Evolutionary conservation across 345 rosid species (phyloP).

Genomic region (Gossypium ekmanianum): DNA sequence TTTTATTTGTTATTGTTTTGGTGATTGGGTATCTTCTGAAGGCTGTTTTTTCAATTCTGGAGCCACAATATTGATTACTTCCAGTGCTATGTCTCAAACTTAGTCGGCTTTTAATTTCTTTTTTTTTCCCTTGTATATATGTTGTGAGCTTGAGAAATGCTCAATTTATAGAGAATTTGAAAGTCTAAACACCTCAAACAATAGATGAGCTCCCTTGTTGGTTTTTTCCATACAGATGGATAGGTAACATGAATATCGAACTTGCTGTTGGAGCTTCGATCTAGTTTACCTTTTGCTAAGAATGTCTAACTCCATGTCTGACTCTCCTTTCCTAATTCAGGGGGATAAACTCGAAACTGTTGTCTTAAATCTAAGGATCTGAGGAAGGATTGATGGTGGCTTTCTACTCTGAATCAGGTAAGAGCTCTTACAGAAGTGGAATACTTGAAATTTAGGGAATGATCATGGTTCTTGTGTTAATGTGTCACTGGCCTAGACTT

Average conservation of each 20-base stretch:
- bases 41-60: background rate
- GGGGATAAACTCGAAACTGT: slow-evolving; percentile 89
- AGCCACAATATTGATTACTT: background rate
- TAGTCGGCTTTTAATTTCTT: background rate
- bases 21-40: background rate
- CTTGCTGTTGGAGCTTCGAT: no score
- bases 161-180: background rate
- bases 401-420: background rate
- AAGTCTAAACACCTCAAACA: background rate
- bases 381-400: slow-evolving; percentile 71
- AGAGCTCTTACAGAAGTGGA: background rate
- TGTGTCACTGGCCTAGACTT: no score
- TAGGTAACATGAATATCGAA: background rate
- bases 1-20: slow-evolving; percentile 2
- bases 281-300: background rate
- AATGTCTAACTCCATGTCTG: background rate
- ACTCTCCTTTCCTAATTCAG: slow-evolving; percentile 24
- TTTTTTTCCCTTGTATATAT: background rate
- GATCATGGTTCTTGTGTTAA: background rate
- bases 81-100: background rate
- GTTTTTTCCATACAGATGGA: background rate
- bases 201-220: background rate
- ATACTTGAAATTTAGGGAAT: background rate
- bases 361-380: slow-evolving; percentile 65
- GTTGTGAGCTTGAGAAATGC: background rate